Percentiles rank a stretch among this genome's conserved stretches.
Conservation (phyloP, 768 basidiomycete species). For the Amanita exitialis region DNA sequence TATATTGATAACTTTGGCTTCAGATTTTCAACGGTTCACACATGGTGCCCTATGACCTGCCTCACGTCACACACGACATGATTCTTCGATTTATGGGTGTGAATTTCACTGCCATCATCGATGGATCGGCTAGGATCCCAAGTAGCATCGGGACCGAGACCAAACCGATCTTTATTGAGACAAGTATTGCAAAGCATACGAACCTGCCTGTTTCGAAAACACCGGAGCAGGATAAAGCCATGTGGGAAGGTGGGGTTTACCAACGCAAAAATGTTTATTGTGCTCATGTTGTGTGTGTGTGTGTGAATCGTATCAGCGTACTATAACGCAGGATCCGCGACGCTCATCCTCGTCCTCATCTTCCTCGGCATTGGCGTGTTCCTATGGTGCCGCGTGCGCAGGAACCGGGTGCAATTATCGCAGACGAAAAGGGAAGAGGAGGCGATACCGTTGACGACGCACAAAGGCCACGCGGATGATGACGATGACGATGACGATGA, state of each 20-base stretch:
- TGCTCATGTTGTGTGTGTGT: background rate
- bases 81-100: slow-evolving; percentile 95
- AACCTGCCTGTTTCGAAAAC: slow-evolving; percentile 40
- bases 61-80: slow-evolving; percentile 91
- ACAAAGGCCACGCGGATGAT: background rate
- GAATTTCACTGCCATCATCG: slow-evolving; percentile 74
- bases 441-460: slow-evolving; percentile 2
- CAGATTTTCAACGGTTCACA: slow-evolving; percentile 92
- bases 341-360: slow-evolving; percentile 73
- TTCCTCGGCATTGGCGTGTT: slow-evolving; percentile 58
- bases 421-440: slow-evolving; percentile 35
- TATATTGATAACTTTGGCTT: background rate
- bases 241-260: slow-evolving; percentile 71
- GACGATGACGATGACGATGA: background rate
- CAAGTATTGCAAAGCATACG: slow-evolving; percentile 24
- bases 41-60: slow-evolving; percentile 89
- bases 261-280: background rate
- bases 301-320: slow-evolving; percentile 47
- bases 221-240: slow-evolving; percentile 71
- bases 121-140: slow-evolving; percentile 72
- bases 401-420: slow-evolving; percentile 31
- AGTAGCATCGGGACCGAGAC: slow-evolving; percentile 64
- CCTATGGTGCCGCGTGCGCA: slow-evolving; percentile 68
- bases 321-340: slow-evolving; percentile 86
- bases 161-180: slow-evolving; percentile 56